Evolutionary conservation across 2,329 filamentous ascomycete genomes (phyloP).

Genomic region (Trichoderma cornu-damae): DNA sequence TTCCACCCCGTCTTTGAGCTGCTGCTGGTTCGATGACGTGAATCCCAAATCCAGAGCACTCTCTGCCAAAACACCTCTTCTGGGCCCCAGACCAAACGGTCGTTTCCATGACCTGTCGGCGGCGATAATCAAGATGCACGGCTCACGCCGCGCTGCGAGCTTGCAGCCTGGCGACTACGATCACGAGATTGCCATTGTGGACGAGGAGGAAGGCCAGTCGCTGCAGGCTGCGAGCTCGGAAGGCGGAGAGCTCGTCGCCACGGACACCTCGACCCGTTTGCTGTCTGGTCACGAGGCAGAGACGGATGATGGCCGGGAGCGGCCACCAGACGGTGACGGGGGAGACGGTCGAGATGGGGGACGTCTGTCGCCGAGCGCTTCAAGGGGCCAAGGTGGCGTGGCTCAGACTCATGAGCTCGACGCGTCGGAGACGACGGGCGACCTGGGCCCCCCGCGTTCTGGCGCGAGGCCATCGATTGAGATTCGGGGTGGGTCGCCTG

Average conservation of each 20-base stretch:
- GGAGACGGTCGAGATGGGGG: neutral
- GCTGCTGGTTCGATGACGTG: neutral
- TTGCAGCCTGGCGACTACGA: constrained; percentile 60
- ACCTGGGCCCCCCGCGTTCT: neutral
- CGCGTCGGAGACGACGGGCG: constrained; percentile 2
- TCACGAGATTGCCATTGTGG: constrained; percentile 66
- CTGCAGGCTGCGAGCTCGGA: constrained; percentile 26
- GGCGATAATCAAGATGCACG: constrained; percentile 36
- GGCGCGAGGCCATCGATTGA: constrained; percentile 31
- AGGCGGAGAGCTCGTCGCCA: neutral
- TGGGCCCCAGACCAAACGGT: too few relatives aligned
- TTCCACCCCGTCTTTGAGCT: neutral
- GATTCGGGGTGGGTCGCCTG: constrained; percentile 27
- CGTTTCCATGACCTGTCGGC: constrained; percentile 21
- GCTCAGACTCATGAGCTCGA: neutral
- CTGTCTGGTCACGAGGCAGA: constrained; percentile 17
- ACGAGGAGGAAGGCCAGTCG: constrained; percentile 40
- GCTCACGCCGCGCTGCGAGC: constrained; percentile 50
- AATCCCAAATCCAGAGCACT: neutral
- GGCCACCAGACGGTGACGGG: constrained; percentile 16
- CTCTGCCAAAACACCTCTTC: too few relatives aligned
- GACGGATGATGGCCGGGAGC: constrained; percentile 17
- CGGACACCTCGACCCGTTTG: constrained; percentile 20
- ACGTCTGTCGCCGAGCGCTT: neutral
- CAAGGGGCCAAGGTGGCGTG: neutral